Base-by-base conservation (phyloP, 2,329 filamentous ascomycete species). In the Aspergillus felis region DNA sequence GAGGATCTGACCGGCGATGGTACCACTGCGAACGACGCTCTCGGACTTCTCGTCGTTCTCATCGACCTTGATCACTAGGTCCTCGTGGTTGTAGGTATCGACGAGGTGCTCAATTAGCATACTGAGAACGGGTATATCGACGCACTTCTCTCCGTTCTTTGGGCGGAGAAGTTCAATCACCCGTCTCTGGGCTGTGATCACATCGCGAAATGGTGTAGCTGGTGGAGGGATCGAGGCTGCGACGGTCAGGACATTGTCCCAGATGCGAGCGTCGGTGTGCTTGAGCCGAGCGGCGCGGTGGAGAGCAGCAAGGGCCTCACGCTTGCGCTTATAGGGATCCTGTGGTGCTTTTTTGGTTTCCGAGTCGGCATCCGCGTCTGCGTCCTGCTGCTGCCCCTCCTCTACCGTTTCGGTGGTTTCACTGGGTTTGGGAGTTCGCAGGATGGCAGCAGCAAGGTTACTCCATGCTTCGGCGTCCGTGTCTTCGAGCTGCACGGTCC, bases 211-310 rank as follows among this genome's bases (percentile, higher is more conserved):
- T 0, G 88, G 85, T 0, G 76, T 79, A 29, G 64, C 58, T 1
- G 90, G 88, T 0, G 93, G 92, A 0, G 81, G 82, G 28, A 94
- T 83, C 1, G 91, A 89, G 0, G 90, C 85, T 0, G 90, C 89
- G 24, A 97, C 87, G 0, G 92, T 94, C 57, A 99, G 84, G 17
- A 97, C 88, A 67, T 99, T 99, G 71, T 96, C 91, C 93, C 93
- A 97, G 72, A 99, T 97, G 65, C 91, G 87, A 83, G 89, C 90
- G 76, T 93, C 93, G 66, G 92, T 87, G 73, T 91, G 84, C 52
- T 95, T 91, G 25, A 96, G 84, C 4, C 84, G 83, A 0, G 92
- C 91, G 9, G 92, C 94, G 61, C 90, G 88, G 71, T 96, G 94
- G 74, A 96, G 91, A 0, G 94, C 93, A 5, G 84, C 80, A 0